Evolutionary conservation across 2,329 filamentous ascomycete species (phyloP).

Genomic region (Ilyonectria sp.): DNA sequence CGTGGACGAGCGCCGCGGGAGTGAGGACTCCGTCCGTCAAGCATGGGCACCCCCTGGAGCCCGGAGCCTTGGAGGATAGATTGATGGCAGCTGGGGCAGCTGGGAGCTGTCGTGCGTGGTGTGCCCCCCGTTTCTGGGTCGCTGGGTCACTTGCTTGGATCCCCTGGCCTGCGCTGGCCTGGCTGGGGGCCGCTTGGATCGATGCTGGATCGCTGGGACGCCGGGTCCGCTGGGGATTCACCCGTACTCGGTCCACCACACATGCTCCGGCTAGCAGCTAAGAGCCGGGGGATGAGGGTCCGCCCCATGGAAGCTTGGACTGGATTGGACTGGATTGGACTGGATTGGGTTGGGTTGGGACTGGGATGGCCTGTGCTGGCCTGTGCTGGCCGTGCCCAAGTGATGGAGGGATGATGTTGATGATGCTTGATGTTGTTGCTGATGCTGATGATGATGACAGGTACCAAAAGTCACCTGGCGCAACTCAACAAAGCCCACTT

Average conservation of each 20-base stretch:
- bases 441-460: constrained; percentile 21
- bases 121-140: constrained; percentile 10
- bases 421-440: constrained; percentile 23
- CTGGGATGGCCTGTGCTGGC: constrained; percentile 30
- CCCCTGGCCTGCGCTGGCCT: constrained; percentile 4
- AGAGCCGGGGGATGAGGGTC: constrained; percentile 45
- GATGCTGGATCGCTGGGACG: constrained; percentile 30
- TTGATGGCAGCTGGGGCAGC: background rate
- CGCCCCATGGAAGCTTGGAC: constrained; percentile 44
- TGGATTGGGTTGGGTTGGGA: constrained; percentile 35
- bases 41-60: constrained; percentile 2
- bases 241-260: constrained; percentile 35
- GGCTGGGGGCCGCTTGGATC: constrained; percentile 28
- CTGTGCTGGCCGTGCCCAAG: constrained; percentile 27
- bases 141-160: constrained; percentile 34
- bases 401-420: constrained; percentile 25
- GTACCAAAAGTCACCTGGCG: constrained; percentile 15
- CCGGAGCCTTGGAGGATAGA: background rate
- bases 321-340: constrained; percentile 39
- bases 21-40: background rate
- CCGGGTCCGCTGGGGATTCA: constrained; percentile 12
- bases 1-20: background rate
- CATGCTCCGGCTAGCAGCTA: constrained; percentile 35
- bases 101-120: constrained; percentile 10
- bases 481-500: constrained; percentile 20